A percentile compares a stretch with the other conserved stretches of the same genome.
Conservation (phyloP, 106 monocot species). For the Agapanthus africanus region DNA sequence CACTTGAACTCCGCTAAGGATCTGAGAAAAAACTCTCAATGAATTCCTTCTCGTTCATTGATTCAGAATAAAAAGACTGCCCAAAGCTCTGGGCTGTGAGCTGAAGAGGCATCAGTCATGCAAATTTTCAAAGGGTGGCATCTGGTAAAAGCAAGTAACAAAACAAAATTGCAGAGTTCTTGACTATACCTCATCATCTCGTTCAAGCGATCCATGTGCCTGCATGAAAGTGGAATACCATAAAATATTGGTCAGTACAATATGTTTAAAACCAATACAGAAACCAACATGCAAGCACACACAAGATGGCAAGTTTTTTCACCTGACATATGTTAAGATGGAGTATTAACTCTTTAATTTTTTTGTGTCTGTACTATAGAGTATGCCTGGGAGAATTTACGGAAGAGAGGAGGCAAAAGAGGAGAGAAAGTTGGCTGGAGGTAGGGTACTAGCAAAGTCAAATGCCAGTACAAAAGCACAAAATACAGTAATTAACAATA, state of each 20-base stretch:
- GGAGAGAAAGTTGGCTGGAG: no score
- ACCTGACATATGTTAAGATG: no score
- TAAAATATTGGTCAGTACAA: background rate
- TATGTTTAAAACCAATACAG: background rate
- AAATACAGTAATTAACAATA: no score
- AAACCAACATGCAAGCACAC: background rate
- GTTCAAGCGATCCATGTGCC: slow-evolving; percentile 55
- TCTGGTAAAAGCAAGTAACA: background rate
- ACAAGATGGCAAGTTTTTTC: background rate
- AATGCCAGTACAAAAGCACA: background rate
- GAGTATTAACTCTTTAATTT: no score
- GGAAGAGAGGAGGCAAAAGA: no score
- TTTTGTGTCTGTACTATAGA: no score
- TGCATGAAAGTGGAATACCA: slow-evolving; percentile 18
- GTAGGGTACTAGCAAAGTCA: background rate
- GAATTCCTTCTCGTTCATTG: background rate
- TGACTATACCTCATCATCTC: slow-evolving; percentile 66
- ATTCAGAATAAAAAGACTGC: background rate
- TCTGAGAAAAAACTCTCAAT: background rate
- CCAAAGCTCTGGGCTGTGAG: background rate
- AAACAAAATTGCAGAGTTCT: no score
- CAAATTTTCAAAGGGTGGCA: background rate
- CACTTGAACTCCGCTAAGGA: background rate
- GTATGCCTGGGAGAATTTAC: no score
- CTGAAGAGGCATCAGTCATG: background rate